phyloP scores from a whole-genome alignment of 176 grass and related monocot genomes.

The Bolboschoenus planiculmis region DNA sequence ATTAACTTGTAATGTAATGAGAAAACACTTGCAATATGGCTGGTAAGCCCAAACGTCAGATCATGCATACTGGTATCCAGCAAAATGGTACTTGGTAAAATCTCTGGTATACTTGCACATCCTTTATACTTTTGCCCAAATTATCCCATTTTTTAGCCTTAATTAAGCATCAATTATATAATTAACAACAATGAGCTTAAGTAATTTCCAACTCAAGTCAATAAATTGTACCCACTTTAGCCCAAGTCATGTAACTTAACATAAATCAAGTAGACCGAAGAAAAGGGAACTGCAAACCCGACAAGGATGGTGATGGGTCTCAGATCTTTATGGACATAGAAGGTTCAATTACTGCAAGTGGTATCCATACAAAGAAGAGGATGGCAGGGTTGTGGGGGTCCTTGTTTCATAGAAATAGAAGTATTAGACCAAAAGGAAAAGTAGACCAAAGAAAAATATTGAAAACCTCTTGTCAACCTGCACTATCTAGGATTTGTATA shows the following conservation, averaged over 20 bases:
- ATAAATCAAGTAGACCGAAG: background rate
- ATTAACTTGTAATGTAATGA: background rate
- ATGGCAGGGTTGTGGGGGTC: background rate
- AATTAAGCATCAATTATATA: background rate
- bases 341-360: background rate
- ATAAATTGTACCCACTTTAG: background rate
- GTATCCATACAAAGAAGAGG: background rate
- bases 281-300: background rate
- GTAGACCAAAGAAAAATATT: slow-evolving; percentile 2
- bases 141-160: background rate
- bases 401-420: background rate
- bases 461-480: background rate
- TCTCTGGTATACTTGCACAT: slow-evolving; percentile 12
- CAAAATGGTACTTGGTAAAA: background rate
- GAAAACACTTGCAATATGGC: background rate
- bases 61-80: background rate
- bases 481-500: slow-evolving; percentile 19
- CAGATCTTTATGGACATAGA: background rate
- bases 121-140: background rate
- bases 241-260: background rate
- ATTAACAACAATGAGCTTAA: background rate
- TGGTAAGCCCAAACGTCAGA: background rate
- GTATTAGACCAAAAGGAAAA: background rate
- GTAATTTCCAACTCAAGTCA: background rate
- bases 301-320: background rate